Conservation (phyloP, 2,329 filamentous ascomycete genomes). For the Alternaria rosae region DNA sequence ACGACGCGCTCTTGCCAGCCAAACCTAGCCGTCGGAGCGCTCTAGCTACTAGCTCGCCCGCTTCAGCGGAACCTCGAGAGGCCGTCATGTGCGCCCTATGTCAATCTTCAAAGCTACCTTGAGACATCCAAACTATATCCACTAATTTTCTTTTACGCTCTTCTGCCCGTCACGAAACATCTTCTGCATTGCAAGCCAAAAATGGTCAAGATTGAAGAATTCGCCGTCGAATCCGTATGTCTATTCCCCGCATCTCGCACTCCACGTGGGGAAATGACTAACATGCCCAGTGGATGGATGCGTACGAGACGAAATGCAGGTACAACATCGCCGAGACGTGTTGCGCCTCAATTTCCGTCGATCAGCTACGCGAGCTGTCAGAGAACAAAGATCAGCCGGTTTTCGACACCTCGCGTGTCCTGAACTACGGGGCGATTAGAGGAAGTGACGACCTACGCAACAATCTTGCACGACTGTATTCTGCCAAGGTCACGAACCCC, state of each 20-base stretch:
- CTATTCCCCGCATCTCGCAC: constrained; percentile 26
- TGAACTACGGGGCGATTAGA: constrained; percentile 77
- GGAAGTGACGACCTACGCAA: constrained; percentile 70
- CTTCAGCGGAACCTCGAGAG: constrained; percentile 12
- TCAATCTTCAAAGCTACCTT: constrained; percentile 7
- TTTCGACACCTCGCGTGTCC: constrained; percentile 62
- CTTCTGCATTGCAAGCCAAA: constrained; percentile 17
- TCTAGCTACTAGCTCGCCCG: constrained; percentile 14
- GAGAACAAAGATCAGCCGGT: constrained; percentile 61
- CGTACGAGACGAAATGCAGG: constrained; percentile 60
- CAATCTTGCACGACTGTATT: constrained; percentile 72
- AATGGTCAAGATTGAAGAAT: constrained; percentile 68
- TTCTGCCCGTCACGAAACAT: not conserved
- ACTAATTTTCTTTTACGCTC: not conserved
- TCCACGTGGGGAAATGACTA: constrained; percentile 13
- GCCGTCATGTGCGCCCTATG: constrained; percentile 23
- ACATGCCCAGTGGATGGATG: constrained; percentile 62
- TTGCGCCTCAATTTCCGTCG: constrained; percentile 75
- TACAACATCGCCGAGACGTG: constrained; percentile 83
- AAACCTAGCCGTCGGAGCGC: constrained; percentile 2
- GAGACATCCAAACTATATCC: not conserved
- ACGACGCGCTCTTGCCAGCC: not conserved
- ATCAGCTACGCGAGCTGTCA: constrained; percentile 68
- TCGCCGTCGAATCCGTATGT: constrained; percentile 74
- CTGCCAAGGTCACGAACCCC: constrained; percentile 58